phyloP scores from a whole-genome alignment of 164 flowering plant genomes.

The Sextonia rubra region DNA sequence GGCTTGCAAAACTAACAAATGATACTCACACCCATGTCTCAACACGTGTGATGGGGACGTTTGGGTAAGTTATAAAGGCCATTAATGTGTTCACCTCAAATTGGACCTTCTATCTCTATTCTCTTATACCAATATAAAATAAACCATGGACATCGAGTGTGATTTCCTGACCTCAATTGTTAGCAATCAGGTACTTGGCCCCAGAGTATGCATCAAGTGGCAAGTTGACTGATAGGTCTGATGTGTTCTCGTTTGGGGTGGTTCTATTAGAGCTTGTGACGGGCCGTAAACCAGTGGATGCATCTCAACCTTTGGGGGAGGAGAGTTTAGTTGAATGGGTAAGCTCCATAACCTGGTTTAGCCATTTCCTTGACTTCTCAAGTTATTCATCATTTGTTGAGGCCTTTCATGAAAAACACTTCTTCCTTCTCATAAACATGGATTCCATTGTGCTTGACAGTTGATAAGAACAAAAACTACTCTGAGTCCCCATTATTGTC shows the following conservation, averaged over 20 bases:
- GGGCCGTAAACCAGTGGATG: slow-evolving; percentile 68
- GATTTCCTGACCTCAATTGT: slow-evolving; percentile 1
- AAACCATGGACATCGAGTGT: not conserved
- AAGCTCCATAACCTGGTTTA: slow-evolving; percentile 6
- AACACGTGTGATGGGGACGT: slow-evolving; percentile 85
- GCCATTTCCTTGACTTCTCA: not conserved
- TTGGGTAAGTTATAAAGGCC: slow-evolving; percentile 45
- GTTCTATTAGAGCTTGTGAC: slow-evolving; percentile 75
- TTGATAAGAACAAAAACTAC: too few species aligned
- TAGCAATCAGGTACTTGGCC: slow-evolving; percentile 64
- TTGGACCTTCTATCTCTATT: not conserved
- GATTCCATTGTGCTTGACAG: too few species aligned
- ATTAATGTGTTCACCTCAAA: not conserved
- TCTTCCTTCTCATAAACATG: too few species aligned
- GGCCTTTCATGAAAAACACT: not conserved
- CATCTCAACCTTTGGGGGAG: slow-evolving; percentile 53
- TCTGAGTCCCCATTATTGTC: too few species aligned
- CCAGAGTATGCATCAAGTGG: slow-evolving; percentile 90
- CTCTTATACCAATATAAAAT: not conserved
- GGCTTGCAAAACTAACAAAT: slow-evolving; percentile 60
- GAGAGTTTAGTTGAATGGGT: slow-evolving; percentile 90
- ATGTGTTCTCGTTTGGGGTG: slow-evolving; percentile 81
- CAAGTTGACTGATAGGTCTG: slow-evolving; percentile 76
- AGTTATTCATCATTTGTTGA: not conserved
- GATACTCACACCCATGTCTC: slow-evolving; percentile 58